Percentiles rank a stretch among this genome's conserved stretches.
phyloP scores from a whole-genome alignment of 1,139 yeast genomes.

The Zygosaccharomyces pseudobailii region DNA sequence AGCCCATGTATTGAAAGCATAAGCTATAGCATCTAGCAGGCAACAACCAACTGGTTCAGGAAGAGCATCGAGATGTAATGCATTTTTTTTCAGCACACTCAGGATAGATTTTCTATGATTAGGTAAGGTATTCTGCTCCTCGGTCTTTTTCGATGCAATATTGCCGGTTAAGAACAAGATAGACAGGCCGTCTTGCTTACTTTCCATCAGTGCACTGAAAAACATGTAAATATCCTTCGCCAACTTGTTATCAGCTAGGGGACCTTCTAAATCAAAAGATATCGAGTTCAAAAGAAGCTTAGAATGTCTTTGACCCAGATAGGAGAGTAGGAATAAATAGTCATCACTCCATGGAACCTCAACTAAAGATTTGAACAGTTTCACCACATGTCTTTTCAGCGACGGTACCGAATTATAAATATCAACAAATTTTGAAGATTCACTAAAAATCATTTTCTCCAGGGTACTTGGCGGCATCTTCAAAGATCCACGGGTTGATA shows the following conservation, averaged over 20 bases:
- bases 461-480: conserved; percentile 54
- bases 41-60: conserved; percentile 54
- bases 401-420: conserved; percentile 49
- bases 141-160: conserved; percentile 36
- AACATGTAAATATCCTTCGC: conserved; percentile 62
- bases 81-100: conserved; percentile 54
- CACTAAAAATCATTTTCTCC: conserved; percentile 55
- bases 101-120: conserved; percentile 40
- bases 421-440: conserved; percentile 54
- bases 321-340: conserved; percentile 76
- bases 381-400: conserved; percentile 50
- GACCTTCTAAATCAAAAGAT: conserved; percentile 54
- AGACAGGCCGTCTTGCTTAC: conserved; percentile 82
- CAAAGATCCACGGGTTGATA: conserved; percentile 53
- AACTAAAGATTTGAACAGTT: conserved; percentile 58
- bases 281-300: conserved; percentile 55
- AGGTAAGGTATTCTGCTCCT: conserved; percentile 4
- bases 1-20: conserved; percentile 67
- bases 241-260: conserved; percentile 52
- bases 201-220: conserved; percentile 69
- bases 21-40: conserved; percentile 58
- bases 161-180: conserved; percentile 72
- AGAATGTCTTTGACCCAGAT: conserved; percentile 63
- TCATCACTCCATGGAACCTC: conserved; percentile 55
- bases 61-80: conserved; percentile 46